Base-by-base conservation (phyloP, 139 green algal species). In the Bryopsis sp. region DNA sequence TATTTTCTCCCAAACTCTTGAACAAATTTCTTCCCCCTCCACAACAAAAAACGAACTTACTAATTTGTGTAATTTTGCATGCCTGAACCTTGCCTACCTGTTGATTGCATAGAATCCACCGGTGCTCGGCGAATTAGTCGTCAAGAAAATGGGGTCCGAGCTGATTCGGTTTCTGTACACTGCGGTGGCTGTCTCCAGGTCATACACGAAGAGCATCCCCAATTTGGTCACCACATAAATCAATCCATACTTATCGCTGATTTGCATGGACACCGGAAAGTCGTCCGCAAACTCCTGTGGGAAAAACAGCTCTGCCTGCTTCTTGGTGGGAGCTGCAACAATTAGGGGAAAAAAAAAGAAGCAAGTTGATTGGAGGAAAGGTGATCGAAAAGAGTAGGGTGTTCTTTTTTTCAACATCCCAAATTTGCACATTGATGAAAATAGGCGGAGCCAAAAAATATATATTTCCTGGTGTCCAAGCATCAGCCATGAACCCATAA, bases 121-220 rank as follows among this genome's bases (percentile, higher is more conserved):
- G 2, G 76, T 88, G 26, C 66, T 59, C 0, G 85, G 78, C 1
- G 85, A 85, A 60, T 80, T 69, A 11, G 79, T 82, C 1, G 92
- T 89, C 36, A 99, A 71, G 80, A 99, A 99, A 68, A 99, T 90
- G 60, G 94, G 94, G 70, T 98, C 94, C 0, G 88, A 80, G 46
- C 82, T 94, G 81, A 99, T 95, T 54, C 92, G 81, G 73, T 95
- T 97, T 64, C 94, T 83, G 86, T 98, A 99, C 28, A 98, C 87
- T 31, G 94, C 92, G 24, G 90, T 93, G 24, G 88, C 94, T 5
- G 86, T 95, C 80, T 97, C 88, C 70, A 99, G 78, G 76, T 98
- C 94, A 74, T 99, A 99, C 68, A 99, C 94, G 77, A 99, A 99
- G 64, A 98, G 78, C 75, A 98, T 82, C 64, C 94, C 94, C 22